Percentiles rank a stretch among this genome's conserved stretches.
These are phyloP conservation scores for Neophaeococcomyces mojaviensis DNA, from an alignment of 2,329 filamentous ascomycete genomes.

Conservation along the genomic window DNA sequence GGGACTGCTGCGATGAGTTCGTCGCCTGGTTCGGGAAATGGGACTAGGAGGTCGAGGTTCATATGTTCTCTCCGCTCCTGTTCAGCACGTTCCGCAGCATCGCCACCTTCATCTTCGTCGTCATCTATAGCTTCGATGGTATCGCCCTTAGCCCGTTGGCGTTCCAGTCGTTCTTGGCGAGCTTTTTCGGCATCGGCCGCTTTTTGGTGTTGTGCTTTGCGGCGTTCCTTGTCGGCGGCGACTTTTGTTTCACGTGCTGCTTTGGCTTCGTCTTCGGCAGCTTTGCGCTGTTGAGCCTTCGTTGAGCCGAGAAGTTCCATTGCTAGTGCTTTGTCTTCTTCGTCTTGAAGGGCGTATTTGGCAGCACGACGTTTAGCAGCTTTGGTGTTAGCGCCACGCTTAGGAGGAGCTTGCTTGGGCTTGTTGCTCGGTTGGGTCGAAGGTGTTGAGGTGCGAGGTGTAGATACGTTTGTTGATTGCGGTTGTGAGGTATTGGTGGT, in stretches of 20 bases:
- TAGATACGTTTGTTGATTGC: slow-evolving; percentile 16
- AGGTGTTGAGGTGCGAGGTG: slow-evolving; percentile 16
- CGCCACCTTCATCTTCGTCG: slow-evolving; percentile 48
- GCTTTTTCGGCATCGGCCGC: slow-evolving; percentile 57
- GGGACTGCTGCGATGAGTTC: slow-evolving; percentile 58
- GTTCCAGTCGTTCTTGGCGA: slow-evolving; percentile 66
- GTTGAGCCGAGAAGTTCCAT: slow-evolving; percentile 77
- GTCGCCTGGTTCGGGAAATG: slow-evolving; percentile 70
- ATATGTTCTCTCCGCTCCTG: slow-evolving; percentile 41
- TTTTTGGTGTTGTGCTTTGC: slow-evolving; percentile 70
- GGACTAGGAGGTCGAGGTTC: slow-evolving; percentile 64
- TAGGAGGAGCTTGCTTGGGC: slow-evolving; percentile 13
- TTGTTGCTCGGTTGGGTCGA: slow-evolving; percentile 18
- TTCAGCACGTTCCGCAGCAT: slow-evolving; percentile 42
- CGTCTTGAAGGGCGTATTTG: slow-evolving; percentile 92
- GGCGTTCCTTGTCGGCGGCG: slow-evolving; percentile 64
- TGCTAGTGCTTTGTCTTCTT: slow-evolving; percentile 79
- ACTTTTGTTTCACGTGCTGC: slow-evolving; percentile 63
- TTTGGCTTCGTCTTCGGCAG: slow-evolving; percentile 59
- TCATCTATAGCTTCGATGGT: slow-evolving; percentile 42
- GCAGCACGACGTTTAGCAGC: slow-evolving; percentile 39
- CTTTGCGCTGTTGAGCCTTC: slow-evolving; percentile 56
- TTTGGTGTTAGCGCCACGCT: slow-evolving; percentile 37
- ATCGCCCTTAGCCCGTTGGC: slow-evolving; percentile 46
- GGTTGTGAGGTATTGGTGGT: slow-evolving; percentile 4